Base-by-base conservation (phyloP, 331 rosid species). In the Spiraea crenata region DNA sequence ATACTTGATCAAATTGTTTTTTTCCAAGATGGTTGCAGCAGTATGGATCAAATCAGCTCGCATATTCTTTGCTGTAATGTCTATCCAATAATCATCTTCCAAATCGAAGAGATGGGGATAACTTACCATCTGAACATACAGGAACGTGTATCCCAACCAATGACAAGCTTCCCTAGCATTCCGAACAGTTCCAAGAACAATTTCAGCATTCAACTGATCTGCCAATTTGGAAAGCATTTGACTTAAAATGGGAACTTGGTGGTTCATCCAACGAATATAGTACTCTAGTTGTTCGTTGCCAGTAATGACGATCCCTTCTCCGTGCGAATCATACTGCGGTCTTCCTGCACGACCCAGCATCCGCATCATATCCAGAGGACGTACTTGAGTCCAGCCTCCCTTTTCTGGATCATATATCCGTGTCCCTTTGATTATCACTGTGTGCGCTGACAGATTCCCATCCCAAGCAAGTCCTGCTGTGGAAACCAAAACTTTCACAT, bases 391-490 rank as follows among this genome's bases (percentile, higher is more conserved):
- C 98, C 96, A 92, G 67, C 92, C 92, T 25, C 95, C 98, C 71
- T 89, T 92, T 62, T 84, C 95, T 9, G 95, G 98, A 76, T 84
- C 85, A 78, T 89, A 92, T 51, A 92, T 83, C 79, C 89, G 92
- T 8, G 95, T 87, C 62, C 98, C 98, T 47, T 89, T 92, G 59
- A 89, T 89, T 50, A 92, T 87, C 64, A 92, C 97, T 7, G 89
- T 79, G 61, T 89, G 93, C 47, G 97, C 97, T 16, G 96, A 92
- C 25, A 89, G 81, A 75, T 92, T 92, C 84, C 87, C 93, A 80
- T 93, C 97, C 96, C 96, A 92, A 47, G 97, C 93, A 79, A 92
- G 93, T 74, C 96, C 89, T 3, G 93, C 97, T 49, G 97, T 92
- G 42, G 96, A 89, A 55, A 92, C 98, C 82, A 92, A 76, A 74